Base-by-base conservation (phyloP, 305 asterid genomes). In the Withania somnifera region DNA sequence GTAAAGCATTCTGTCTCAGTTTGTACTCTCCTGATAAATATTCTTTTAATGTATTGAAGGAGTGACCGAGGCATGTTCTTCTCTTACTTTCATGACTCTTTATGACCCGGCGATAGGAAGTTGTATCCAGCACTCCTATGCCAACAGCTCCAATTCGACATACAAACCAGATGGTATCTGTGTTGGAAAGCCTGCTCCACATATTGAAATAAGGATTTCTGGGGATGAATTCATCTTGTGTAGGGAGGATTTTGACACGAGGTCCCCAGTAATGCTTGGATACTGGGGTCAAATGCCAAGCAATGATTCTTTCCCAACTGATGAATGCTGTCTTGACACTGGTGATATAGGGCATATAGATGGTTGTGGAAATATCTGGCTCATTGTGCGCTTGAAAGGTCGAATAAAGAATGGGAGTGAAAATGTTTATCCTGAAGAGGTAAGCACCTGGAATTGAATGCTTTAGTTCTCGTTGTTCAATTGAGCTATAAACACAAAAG, bases 41-140 rank as follows among this genome's bases (percentile, higher is more conserved):
- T 19, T 40, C 54, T 9, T 84, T 20, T 50, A 32, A 32, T 47
- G 17, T 45, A 84, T 82, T 64, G 82, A 86, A 92, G 98, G 99
- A 77, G 94, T 94, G 98, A 94, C 99, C 2, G 98, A 95, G 90
- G 95, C 98, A 2, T 93, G 98, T 81, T 94, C 99, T 51, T 95
- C 99, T 47, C 77, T 95, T 83, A 94, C 98, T 47, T 94, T 95
- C 96, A 87, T 81, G 94, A 95, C 92, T 34, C 95, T 95, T 61
- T 85, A 89, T 82, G 93, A 89, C 68, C 97, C 97, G 9, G 73
- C 84, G 7, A 83, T 84, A 53, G 87, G 84, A 60, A 68, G 80
- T 66, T 78, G 47, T 22, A 38, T 30, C 40, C 81, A 75, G 80
- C 83, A 77, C 11, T 78, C 82, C 54, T 81, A 81, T 17, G 32